A percentile compares a stretch with the other conserved stretches of the same genome.
Conservation (phyloP, 306 rosid species). For the Cucurbita maxima region DNA sequence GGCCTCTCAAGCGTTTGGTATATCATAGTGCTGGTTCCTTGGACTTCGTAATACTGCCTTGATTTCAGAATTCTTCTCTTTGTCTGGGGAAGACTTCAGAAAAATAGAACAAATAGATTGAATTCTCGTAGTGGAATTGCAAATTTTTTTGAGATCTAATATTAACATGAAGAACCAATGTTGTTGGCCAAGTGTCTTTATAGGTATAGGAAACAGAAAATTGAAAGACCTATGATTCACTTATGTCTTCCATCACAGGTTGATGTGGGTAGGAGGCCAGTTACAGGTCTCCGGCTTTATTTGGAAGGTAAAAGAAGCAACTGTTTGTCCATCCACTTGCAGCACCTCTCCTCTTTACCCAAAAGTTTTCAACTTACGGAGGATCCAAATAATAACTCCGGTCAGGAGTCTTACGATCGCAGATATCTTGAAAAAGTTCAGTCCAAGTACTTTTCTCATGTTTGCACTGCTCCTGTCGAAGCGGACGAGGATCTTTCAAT, state of each 20-base stretch:
- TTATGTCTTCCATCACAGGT: constrained; percentile 32
- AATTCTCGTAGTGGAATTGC: neutral
- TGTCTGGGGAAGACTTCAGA: neutral
- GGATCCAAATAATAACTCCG: constrained; percentile 51
- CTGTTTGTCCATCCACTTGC: constrained; percentile 83
- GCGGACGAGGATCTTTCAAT: constrained; percentile 66
- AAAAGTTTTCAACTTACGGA: constrained; percentile 68
- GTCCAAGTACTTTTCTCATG: constrained; percentile 95
- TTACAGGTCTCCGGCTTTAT: constrained; percentile 88
- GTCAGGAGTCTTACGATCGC: constrained; percentile 38
- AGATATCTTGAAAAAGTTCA: constrained; percentile 83
- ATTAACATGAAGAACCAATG: neutral
- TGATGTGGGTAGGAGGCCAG: constrained; percentile 91
- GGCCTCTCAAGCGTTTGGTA: neutral
- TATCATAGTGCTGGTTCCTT: neutral
- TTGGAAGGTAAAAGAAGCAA: constrained; percentile 92
- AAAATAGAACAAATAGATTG: neutral
- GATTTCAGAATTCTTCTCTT: neutral
- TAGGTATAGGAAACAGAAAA: neutral
- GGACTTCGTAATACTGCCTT: neutral
- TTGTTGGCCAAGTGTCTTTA: neutral
- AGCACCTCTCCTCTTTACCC: constrained; percentile 86
- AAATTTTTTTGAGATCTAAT: neutral
- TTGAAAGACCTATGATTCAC: neutral
- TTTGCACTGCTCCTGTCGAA: constrained; percentile 89